phyloP scores from a whole-genome alignment of 2,329 filamentous ascomycete species.

The Coniochaeta ligniaria region DNA sequence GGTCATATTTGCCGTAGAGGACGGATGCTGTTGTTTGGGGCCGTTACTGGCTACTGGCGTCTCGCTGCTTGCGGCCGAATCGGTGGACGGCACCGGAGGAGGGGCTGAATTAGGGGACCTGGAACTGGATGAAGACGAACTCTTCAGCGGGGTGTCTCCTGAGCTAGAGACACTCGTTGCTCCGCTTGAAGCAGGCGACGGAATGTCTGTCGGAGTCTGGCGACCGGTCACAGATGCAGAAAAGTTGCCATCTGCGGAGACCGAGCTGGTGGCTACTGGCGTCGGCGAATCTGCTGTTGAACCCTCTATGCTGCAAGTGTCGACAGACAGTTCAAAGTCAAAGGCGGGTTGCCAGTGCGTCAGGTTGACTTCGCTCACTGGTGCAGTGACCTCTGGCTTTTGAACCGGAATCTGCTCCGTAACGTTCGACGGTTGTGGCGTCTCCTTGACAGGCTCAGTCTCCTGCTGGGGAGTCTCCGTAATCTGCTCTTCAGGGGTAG shows the following conservation, averaged over 20 bases:
- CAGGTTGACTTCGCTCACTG: slow-evolving; percentile 12
- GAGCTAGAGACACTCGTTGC: not conserved
- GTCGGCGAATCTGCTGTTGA: slow-evolving; percentile 16
- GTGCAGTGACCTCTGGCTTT: not conserved
- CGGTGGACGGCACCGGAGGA: not conserved
- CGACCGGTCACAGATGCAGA: slow-evolving; percentile 3
- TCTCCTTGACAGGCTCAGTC: slow-evolving; percentile 23
- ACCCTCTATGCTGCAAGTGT: slow-evolving; percentile 16
- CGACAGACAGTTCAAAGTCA: slow-evolving; percentile 7
- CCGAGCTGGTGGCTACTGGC: slow-evolving; percentile 8
- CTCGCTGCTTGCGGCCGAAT: not conserved
- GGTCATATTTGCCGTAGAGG: not conserved
- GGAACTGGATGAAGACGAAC: not conserved
- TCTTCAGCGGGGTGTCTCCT: not conserved
- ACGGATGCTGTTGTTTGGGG: not conserved
- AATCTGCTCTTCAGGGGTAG: slow-evolving; percentile 10
- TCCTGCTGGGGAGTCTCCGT: not conserved
- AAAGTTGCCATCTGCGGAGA: slow-evolving; percentile 3
- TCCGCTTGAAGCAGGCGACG: not conserved
- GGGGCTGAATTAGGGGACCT: not conserved
- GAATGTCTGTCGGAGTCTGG: slow-evolving; percentile 5
- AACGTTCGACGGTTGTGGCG: slow-evolving; percentile 8
- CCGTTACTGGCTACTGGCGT: not conserved
- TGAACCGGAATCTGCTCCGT: not conserved
- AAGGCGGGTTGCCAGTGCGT: slow-evolving; percentile 18